These are phyloP conservation scores for Naganishia cerealis DNA, from an alignment of 1,284 basidiomycete species.

Conservation along the genomic window DNA sequence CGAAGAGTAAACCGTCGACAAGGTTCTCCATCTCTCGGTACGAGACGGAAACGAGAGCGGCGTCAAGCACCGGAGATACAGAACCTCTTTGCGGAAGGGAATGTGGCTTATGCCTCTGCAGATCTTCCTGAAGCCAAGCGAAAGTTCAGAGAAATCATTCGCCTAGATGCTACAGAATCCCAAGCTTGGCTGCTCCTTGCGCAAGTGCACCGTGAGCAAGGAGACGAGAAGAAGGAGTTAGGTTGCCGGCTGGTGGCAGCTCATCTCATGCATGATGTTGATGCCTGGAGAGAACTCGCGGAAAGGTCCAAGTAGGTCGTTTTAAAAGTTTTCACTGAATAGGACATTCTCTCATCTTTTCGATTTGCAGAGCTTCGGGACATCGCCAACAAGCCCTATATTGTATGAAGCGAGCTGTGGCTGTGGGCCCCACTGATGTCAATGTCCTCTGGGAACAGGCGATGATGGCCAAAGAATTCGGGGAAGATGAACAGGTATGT, in stretches of 20 bases:
- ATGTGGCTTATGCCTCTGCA: slow-evolving; percentile 77
- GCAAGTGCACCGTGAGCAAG: slow-evolving; percentile 70
- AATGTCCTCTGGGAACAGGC: slow-evolving; percentile 90
- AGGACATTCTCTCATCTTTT: slow-evolving; percentile 10
- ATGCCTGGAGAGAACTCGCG: slow-evolving; percentile 84
- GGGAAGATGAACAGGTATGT: slow-evolving; percentile 63
- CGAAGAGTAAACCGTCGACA: slow-evolving; percentile 22
- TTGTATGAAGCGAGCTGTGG: slow-evolving; percentile 82
- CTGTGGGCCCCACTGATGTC: slow-evolving; percentile 74
- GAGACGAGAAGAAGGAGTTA: slow-evolving; percentile 69
- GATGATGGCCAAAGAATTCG: slow-evolving; percentile 72
- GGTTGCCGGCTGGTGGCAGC: slow-evolving; percentile 87
- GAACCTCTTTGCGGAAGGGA: slow-evolving; percentile 78
- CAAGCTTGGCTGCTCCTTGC: slow-evolving; percentile 84
- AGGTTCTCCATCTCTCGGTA: slow-evolving; percentile 17
- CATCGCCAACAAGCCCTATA: slow-evolving; percentile 84
- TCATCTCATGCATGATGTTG: slow-evolving; percentile 77
- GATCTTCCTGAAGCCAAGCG: slow-evolving; percentile 65
- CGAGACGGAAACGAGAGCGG: slow-evolving; percentile 56
- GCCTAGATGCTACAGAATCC: slow-evolving; percentile 82
- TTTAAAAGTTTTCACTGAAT: background rate
- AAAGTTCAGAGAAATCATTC: slow-evolving; percentile 75
- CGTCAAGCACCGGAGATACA: slow-evolving; percentile 78
- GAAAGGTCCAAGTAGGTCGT: slow-evolving; percentile 65
- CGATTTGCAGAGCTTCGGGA: slow-evolving; percentile 62